phyloP scores from a whole-genome alignment of 2,329 filamentous ascomycete genomes.

The Fonsecaea erecta region DNA sequence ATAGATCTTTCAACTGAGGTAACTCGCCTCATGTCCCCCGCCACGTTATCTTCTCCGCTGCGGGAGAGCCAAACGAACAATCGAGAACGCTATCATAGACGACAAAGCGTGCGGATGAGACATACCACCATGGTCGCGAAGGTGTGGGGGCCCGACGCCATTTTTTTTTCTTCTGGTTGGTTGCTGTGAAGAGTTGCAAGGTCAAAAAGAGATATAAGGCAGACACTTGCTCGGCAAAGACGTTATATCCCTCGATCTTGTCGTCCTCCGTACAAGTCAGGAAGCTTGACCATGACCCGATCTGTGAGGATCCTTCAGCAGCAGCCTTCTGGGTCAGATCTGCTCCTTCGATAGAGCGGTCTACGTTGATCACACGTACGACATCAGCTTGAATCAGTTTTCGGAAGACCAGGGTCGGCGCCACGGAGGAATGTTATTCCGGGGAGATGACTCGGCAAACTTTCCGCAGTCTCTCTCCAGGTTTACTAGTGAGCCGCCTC shows the following conservation, averaged over 20 bases:
- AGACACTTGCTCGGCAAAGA: neutral
- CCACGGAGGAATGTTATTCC: neutral
- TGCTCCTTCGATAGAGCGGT: neutral
- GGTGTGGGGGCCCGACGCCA: slow-evolving; percentile 38
- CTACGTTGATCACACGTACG: neutral
- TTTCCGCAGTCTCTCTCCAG: neutral
- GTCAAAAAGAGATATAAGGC: neutral
- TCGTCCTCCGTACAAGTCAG: neutral
- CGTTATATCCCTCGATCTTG: neutral
- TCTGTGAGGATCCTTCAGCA: neutral
- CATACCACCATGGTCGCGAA: slow-evolving; percentile 35
- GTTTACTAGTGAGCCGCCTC: too few species aligned
- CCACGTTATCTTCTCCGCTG: neutral
- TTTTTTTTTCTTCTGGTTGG: slow-evolving; percentile 17
- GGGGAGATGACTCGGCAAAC: neutral
- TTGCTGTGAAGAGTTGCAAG: neutral
- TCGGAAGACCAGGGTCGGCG: neutral
- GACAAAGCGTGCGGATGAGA: neutral
- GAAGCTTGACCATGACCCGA: neutral
- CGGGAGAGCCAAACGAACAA: neutral
- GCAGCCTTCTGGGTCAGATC: neutral
- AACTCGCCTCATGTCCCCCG: neutral
- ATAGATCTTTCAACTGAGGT: neutral
- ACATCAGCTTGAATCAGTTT: neutral
- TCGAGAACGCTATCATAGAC: neutral